These are phyloP conservation scores for Cyberlindnera maclurae DNA, from an alignment of 805 yeast genomes.

Conservation along the genomic window DNA sequence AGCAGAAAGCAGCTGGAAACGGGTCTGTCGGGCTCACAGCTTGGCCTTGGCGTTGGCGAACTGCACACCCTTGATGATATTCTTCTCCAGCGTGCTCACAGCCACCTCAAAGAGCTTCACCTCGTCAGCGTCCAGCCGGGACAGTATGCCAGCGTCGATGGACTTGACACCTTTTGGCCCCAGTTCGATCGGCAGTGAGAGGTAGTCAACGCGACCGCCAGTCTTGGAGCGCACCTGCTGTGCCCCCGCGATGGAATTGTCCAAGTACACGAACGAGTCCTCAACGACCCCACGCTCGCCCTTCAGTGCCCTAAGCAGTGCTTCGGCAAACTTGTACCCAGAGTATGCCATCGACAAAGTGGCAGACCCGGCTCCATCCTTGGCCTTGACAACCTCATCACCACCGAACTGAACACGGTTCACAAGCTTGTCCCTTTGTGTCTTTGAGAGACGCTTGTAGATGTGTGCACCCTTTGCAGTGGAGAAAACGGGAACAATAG, in stretches of 20 bases:
- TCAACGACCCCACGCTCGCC: constrained; percentile 32
- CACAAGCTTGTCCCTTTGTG: constrained; percentile 39
- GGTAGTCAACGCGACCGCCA: constrained; percentile 31
- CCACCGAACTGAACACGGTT: constrained; percentile 95
- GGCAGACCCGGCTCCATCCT: constrained; percentile 92
- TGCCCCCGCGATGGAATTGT: constrained; percentile 24
- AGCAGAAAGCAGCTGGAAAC: no score
- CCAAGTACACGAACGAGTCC: constrained; percentile 46
- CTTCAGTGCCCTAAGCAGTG: constrained; percentile 26
- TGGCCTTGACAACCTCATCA: constrained; percentile 93
- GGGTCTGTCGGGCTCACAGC: constrained; percentile 7
- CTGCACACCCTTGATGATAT: constrained; percentile 52
- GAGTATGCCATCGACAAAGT: constrained; percentile 95
- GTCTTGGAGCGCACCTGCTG: constrained; percentile 18
- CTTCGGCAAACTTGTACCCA: constrained; percentile 72
- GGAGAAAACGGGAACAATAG: constrained; percentile 72
- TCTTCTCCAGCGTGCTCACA: constrained; percentile 44
- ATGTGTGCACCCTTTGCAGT: constrained; percentile 13
- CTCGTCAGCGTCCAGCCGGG: constrained; percentile 44
- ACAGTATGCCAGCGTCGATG: constrained; percentile 47
- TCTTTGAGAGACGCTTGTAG: constrained; percentile 15
- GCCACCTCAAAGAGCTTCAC: constrained; percentile 49
- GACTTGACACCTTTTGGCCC: constrained; percentile 47
- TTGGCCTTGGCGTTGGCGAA: constrained; percentile 30
- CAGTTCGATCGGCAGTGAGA: constrained; percentile 58